Percentiles rank a stretch among this genome's conserved stretches.
These are phyloP conservation scores for Amanita rimosa DNA, from an alignment of 768 basidiomycete genomes.

Conservation along the genomic window DNA sequence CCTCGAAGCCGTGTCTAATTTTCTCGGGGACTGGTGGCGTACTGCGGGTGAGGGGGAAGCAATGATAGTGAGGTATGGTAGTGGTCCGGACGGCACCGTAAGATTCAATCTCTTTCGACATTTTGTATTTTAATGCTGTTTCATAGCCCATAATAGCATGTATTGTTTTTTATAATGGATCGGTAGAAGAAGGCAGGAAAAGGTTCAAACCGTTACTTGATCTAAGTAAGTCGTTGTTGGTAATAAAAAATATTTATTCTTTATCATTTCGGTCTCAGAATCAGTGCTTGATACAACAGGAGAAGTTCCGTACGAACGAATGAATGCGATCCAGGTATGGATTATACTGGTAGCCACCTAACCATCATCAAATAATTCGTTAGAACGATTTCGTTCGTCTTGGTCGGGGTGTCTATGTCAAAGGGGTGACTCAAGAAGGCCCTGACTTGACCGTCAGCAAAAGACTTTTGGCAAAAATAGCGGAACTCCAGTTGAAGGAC, in stretches of 20 bases:
- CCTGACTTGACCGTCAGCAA: conserved; percentile 16
- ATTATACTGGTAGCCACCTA: background rate
- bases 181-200: conserved; percentile 32
- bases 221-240: conserved; percentile 20
- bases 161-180: conserved; percentile 37
- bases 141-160: conserved; percentile 25
- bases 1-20: conserved; percentile 19
- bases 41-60: conserved; percentile 26
- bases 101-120: conserved; percentile 2
- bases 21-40: conserved; percentile 25
- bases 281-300: conserved; percentile 27
- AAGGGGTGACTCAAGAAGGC: conserved; percentile 23
- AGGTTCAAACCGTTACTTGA: conserved; percentile 33
- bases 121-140: background rate
- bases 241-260: background rate
- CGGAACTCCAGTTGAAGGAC: conserved; percentile 7
- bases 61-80: conserved; percentile 21
- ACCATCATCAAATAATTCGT: background rate
- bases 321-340: conserved; percentile 29
- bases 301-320: conserved; percentile 34
- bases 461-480: conserved; percentile 18
- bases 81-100: conserved; percentile 28
- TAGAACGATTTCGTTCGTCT: conserved; percentile 26
- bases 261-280: conserved; percentile 14
- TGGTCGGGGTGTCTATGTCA: conserved; percentile 30